Conservation (phyloP, 1,139 yeast species). For the Pichia sp. region DNA sequence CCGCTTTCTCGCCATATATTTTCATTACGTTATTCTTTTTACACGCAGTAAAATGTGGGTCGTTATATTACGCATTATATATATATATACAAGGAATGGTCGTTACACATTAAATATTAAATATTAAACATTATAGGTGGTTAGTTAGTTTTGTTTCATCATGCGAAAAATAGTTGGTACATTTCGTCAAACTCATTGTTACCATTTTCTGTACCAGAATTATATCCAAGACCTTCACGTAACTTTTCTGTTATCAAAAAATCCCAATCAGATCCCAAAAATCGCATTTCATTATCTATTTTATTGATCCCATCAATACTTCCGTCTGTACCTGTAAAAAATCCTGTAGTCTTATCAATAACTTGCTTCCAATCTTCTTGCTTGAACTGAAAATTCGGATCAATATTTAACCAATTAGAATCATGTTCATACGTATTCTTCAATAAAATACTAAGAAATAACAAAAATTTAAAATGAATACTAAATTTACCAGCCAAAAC, state of each 20-base stretch:
- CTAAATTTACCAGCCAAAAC: slow-evolving; percentile 15
- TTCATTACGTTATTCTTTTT: too few relatives aligned
- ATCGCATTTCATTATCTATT: neutral
- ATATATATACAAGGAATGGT: too few relatives aligned
- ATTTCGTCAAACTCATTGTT: slow-evolving; percentile 3
- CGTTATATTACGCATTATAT: too few relatives aligned
- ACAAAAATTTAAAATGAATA: slow-evolving; percentile 15
- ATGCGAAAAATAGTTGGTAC: slow-evolving; percentile 3
- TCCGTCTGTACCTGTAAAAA: neutral
- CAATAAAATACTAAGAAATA: slow-evolving; percentile 18
- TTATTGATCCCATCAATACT: neutral
- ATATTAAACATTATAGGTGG: too few relatives aligned
- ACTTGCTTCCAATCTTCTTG: slow-evolving; percentile 9
- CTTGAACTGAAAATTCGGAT: neutral
- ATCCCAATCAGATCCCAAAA: slow-evolving; percentile 5
- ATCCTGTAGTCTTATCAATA: slow-evolving; percentile 6
- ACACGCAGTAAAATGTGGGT: too few relatives aligned
- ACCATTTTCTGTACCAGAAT: neutral
- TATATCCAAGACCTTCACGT: neutral
- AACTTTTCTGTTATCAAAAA: slow-evolving; percentile 2
- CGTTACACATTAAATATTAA: too few relatives aligned
- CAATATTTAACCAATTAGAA: neutral
- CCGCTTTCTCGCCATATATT: too few relatives aligned
- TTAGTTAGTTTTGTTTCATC: neutral
- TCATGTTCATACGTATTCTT: slow-evolving; percentile 11